These are phyloP conservation scores for Salisapilia sapeloensis DNA, from an alignment of 352 stramenopile species.

Conservation along the genomic window DNA sequence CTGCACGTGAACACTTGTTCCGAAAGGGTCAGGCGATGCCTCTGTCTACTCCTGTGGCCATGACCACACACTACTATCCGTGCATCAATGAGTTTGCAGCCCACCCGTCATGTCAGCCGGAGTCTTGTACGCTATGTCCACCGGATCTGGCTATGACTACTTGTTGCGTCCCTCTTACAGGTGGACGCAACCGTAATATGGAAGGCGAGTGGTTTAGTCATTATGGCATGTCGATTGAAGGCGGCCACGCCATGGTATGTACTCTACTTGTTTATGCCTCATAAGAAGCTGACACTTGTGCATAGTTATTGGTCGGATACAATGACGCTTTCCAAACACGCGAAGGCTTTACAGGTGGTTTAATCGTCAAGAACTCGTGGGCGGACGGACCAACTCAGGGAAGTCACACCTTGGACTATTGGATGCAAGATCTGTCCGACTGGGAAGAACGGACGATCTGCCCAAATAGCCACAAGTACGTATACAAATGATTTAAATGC, in stretches of 20 bases:
- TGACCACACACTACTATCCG: conserved; percentile 69
- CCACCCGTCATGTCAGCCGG: conserved; percentile 38
- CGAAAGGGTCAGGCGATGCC: conserved; percentile 63
- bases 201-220: conserved; percentile 74
- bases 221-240: conserved; percentile 62
- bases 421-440: conserved; percentile 69
- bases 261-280: not conserved
- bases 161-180: conserved; percentile 58
- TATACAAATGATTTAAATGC: not conserved
- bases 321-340: conserved; percentile 60
- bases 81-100: conserved; percentile 43
- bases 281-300: not conserved
- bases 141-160: conserved; percentile 56
- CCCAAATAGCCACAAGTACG: conserved; percentile 66
- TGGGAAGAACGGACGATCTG: conserved; percentile 66
- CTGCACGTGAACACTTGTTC: conserved; percentile 49
- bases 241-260: conserved; percentile 61
- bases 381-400: conserved; percentile 37
- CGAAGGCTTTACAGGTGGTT: conserved; percentile 49
- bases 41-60: conserved; percentile 49
- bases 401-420: conserved; percentile 60
- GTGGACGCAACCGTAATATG: conserved; percentile 62
- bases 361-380: conserved; percentile 74
- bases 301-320: conserved; percentile 57
- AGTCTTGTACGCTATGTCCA: conserved; percentile 50